A percentile compares a stretch with the other conserved stretches of the same genome.
Evolutionary conservation across 495 filamentous ascomycete genomes (phyloP).

Genomic region (Parathielavia hyrcaniae): DNA sequence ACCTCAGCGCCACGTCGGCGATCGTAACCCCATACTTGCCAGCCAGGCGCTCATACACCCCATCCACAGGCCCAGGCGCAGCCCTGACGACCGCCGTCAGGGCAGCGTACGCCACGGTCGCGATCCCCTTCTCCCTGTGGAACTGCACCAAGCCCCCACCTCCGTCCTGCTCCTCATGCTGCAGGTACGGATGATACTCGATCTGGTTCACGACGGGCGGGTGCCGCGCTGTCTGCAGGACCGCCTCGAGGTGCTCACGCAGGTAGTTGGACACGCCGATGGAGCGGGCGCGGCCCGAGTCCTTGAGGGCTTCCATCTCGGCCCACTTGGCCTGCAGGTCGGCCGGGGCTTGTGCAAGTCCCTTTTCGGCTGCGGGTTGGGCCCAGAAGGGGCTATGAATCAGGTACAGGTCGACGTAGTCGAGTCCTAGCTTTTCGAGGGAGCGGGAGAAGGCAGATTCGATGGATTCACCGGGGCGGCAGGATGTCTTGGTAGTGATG

Average conservation of each 20-base stretch:
- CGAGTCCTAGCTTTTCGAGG: slow-evolving; percentile 65
- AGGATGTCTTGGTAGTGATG: slow-evolving; percentile 68
- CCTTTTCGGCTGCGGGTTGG: slow-evolving; percentile 45
- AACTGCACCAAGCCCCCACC: slow-evolving; percentile 50
- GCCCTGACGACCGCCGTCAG: slow-evolving; percentile 61
- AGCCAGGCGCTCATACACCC: slow-evolving; percentile 52
- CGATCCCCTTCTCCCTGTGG: slow-evolving; percentile 62
- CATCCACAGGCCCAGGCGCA: slow-evolving; percentile 62
- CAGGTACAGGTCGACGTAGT: slow-evolving; percentile 82
- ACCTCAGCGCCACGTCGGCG: slow-evolving; percentile 64
- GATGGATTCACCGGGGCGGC: slow-evolving; percentile 51
- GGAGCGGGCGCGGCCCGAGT: slow-evolving; percentile 61
- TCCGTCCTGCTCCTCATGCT: slow-evolving; percentile 45
- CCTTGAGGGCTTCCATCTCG: slow-evolving; percentile 67
- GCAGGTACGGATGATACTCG: slow-evolving; percentile 83
- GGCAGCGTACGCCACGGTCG: slow-evolving; percentile 61
- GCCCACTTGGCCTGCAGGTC: slow-evolving; percentile 68
- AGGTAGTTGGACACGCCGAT: slow-evolving; percentile 86
- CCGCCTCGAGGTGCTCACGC: slow-evolving; percentile 58
- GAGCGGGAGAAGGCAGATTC: slow-evolving; percentile 60
- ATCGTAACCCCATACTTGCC: slow-evolving; percentile 71
- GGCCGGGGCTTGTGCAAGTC: slow-evolving; percentile 39
- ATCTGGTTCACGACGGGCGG: slow-evolving; percentile 77
- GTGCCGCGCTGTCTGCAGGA: slow-evolving; percentile 58
- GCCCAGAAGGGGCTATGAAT: slow-evolving; percentile 74